Percentiles rank a stretch among this genome's conserved stretches.
Evolutionary conservation across 2,329 filamentous ascomycete genomes (phyloP).

Genomic region (Cladorrhinum sp.): DNA sequence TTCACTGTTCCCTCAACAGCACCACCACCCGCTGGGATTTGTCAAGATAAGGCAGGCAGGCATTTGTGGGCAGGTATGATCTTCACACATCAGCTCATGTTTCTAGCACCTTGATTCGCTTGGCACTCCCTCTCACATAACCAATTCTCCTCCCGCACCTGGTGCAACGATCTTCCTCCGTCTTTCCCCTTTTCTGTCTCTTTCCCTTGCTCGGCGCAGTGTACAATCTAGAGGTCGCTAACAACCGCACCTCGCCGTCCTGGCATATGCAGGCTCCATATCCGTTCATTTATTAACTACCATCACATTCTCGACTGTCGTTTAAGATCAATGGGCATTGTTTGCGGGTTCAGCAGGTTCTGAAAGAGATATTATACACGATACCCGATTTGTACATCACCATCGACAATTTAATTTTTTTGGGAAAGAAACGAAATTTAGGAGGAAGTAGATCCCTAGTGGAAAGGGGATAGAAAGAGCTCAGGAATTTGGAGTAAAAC

Average conservation of each 20-base stretch:
- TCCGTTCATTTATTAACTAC: constrained; percentile 29
- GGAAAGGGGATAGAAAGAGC: background rate
- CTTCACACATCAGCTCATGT: constrained; percentile 41
- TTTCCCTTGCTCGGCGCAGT: constrained; percentile 23
- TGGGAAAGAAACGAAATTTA: background rate
- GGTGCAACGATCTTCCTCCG: constrained; percentile 24
- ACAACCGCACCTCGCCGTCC: constrained; percentile 30
- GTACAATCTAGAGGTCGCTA: constrained; percentile 34
- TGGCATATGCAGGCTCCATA: constrained; percentile 35
- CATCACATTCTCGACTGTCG: constrained; percentile 25
- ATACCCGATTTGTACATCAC: constrained; percentile 9
- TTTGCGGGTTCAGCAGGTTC: constrained; percentile 51
- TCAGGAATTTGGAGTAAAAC: background rate
- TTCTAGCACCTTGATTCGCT: constrained; percentile 35
- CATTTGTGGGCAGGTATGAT: constrained; percentile 44
- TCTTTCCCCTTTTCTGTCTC: constrained; percentile 23
- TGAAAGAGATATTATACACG: constrained; percentile 38
- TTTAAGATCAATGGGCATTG: constrained; percentile 31
- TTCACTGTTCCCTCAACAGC: background rate
- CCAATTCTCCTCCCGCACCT: constrained; percentile 29
- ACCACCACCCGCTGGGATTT: constrained; percentile 1
- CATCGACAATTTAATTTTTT: constrained; percentile 8
- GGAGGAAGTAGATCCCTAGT: background rate
- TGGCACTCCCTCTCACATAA: constrained; percentile 36
- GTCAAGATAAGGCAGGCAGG: constrained; percentile 31